Evolutionary conservation across 1,284 basidiomycete species (phyloP), one percentile per base, ranked within the genome.

Genomic region (Ceratobasidium sp.): DNA sequence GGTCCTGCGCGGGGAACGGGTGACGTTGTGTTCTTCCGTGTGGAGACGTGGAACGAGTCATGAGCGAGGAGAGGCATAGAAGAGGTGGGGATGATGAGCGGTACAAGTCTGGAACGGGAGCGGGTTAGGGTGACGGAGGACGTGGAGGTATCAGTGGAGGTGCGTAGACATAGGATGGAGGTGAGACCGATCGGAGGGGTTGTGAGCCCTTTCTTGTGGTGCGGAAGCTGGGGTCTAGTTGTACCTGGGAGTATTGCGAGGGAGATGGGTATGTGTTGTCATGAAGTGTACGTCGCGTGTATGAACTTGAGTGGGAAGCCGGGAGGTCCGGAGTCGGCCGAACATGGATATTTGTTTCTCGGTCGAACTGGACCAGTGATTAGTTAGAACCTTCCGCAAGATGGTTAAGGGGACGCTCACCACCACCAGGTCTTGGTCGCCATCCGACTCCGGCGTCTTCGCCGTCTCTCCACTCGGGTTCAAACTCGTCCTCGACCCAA

Each of bases 91-190:
- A 44, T 1, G 40, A 22, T 15, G 61, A 6, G 6, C 40, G 34
- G 40, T 43, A 62, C n/a, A 62, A 9, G 17, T 62, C 61, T 5
- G 61, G 61, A 19, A 62, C 37, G 2, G 61, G 61, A 11, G 61
- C 61, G 8, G 61, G 61, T 15, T 7, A 5, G 19, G 37, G 61
- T 43, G 65, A 49, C 0, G 71, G 61, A 19, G 34, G n/a, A 17
- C 25, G 49, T 15, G 71, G 61, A 8, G 71, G 61, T 11, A 61
- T 46, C 34, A 61, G 71, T 17, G 59, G 61, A 13, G 71, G 71
- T 17, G 71, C 59, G 49, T 74, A 74, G 8, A 74, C 40, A n/a
- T 54, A 25, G 34, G 71, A 54, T 0, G 71, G 71, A 13, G 71
- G 61, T 25, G 71, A 61, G 37, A 65, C 43, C 5, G 17, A 25